Base-by-base conservation (phyloP, 2,329 filamentous ascomycete species). In the Exophiala aquamarina region DNA sequence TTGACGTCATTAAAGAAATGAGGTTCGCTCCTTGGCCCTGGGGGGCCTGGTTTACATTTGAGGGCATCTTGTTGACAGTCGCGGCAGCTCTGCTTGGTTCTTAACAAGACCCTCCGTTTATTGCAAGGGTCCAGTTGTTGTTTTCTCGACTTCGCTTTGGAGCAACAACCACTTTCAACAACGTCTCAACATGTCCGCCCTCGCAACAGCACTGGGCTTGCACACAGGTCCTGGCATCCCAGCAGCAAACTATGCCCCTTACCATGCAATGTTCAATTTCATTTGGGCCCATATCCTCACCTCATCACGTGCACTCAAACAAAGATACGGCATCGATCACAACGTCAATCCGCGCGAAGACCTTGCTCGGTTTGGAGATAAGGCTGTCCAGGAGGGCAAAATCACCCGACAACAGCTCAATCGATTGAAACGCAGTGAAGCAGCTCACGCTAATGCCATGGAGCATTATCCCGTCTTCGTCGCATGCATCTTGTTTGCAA, bases 401-500 rank as follows among this genome's bases (percentile, higher is more conserved):
- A 62, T 77, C 33, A 73, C 68, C 0, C 65, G 64, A 31, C 52
- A 47, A 18, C 68, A 72, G 49, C 63, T 76, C 13, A 61, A 69
- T 2, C 70, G 67, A 61, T 56, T 76, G n/a, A 66, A 65, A 40
- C 69, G 74, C 23, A 66, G 69, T 50, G 70, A 76, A 26, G 56
- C 64, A 3, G 73, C 72, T n/a, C 69, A 72, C 50, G 69, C 70
- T 8, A 78, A 77, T 44, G 66, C 70, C 0, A 66, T 76, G 2
- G 74, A 70, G 18, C 48, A 44, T 6, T 55, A 41, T 33, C 37
- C 39, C 2, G 43, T 74, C 2, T 69, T 75, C 46, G 54, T 61
- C 1, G 62, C 57, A 15, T 39, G 49, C 11, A 33, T 69, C 31
- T 45, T 70, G 6, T 62, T 66, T 17, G 65, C 68, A 2, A 57